A percentile compares a stretch with the other conserved stretches of the same genome.
These are phyloP conservation scores for Globisporangium orthogonon DNA, from an alignment of 352 stramenopile species.

Conservation along the genomic window DNA sequence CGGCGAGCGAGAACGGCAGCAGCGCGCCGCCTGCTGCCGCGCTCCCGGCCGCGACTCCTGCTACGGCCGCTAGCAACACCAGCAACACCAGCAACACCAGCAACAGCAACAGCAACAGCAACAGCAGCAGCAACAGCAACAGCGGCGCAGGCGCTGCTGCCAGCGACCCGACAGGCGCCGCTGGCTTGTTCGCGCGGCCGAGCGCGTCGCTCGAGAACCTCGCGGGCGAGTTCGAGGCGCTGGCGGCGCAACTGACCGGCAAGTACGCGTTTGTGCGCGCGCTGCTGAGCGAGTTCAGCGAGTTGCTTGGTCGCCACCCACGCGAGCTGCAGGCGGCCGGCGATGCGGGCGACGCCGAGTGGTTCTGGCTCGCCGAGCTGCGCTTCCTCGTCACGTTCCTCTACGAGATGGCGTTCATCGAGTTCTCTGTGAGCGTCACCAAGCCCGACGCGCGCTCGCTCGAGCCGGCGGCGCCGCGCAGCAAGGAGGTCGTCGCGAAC, in stretches of 20 bases:
- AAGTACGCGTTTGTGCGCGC: conserved; percentile 54
- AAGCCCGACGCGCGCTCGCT: conserved; percentile 69
- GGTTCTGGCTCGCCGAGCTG: conserved; percentile 85
- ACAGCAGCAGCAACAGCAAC: too few species aligned
- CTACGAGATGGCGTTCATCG: conserved; percentile 83
- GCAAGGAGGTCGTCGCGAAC: conserved; percentile 56
- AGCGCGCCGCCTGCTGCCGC: not conserved
- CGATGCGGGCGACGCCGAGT: conserved; percentile 47
- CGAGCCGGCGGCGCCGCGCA: not conserved
- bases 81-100: not conserved
- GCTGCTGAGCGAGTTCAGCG: conserved; percentile 67
- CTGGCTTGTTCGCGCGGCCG: conserved; percentile 1
- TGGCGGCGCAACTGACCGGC: conserved; percentile 24
- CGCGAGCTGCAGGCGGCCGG: conserved; percentile 23
- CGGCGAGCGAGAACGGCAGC: conserved; percentile 9
- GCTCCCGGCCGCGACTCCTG: too few species aligned
- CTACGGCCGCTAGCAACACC: not conserved
- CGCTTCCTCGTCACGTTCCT: conserved; percentile 77
- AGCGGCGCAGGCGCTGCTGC: not conserved
- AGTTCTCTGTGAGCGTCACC: conserved; percentile 80
- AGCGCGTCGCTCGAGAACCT: conserved; percentile 9
- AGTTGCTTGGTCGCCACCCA: conserved; percentile 47
- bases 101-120: too few species aligned
- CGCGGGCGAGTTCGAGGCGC: conserved; percentile 18
- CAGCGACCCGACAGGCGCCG: not conserved